Evolutionary conservation across 805 yeast species (phyloP).

Genomic region (Jamesozyma hellenica): DNA sequence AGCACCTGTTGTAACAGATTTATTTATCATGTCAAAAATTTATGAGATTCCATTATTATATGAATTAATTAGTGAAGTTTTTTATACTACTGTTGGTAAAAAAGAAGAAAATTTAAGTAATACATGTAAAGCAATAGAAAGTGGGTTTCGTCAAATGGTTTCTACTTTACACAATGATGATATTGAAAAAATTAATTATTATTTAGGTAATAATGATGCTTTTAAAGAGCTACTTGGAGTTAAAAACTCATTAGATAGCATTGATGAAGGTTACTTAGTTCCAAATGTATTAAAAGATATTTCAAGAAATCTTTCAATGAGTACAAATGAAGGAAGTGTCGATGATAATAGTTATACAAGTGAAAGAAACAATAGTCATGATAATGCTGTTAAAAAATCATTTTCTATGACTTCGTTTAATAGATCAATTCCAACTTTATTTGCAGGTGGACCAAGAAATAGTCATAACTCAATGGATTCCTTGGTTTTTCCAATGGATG

Average conservation of each 20-base stretch:
- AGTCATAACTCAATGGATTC: conserved; percentile 21
- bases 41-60: conserved; percentile 62
- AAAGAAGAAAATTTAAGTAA: conserved; percentile 40
- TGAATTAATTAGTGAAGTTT: conserved; percentile 56
- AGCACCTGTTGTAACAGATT: conserved; percentile 57
- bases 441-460: conserved; percentile 16
- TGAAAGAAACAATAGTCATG: background rate
- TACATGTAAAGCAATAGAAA: conserved; percentile 5
- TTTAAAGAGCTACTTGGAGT: conserved; percentile 37
- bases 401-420: background rate
- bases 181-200: conserved; percentile 13
- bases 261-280: conserved; percentile 60
- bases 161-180: conserved; percentile 16
- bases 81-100: conserved; percentile 59
- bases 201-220: conserved; percentile 21
- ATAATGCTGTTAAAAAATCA: background rate
- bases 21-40: conserved; percentile 50
- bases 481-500: conserved; percentile 9
- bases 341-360: conserved; percentile 1
- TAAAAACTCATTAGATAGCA: conserved; percentile 45
- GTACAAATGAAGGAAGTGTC: conserved; percentile 18
- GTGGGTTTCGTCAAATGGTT: conserved; percentile 18
- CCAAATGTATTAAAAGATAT: conserved; percentile 42
- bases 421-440: background rate
- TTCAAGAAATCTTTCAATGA: conserved; percentile 25